Evolutionary conservation across 306 rosid species (phyloP), one percentile per base, ranked within the genome.

Genomic region (Cicer yamashitae): DNA sequence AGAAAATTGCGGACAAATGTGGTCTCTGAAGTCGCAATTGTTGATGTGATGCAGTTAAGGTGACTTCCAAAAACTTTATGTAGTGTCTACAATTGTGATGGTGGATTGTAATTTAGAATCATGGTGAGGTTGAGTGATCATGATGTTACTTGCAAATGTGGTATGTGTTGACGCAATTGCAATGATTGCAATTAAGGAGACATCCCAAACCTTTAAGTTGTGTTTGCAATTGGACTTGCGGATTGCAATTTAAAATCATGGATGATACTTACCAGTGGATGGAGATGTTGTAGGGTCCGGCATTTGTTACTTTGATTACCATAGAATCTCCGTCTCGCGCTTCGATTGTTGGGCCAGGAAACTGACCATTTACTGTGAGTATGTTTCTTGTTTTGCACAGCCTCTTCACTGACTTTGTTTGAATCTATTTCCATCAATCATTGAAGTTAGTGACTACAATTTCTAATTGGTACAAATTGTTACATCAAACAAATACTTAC

Each of bases 241-340:
- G 1, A 30, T 1, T 7, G 10, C 11, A 34, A 34, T 60, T 34
- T 34, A 60, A 60, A 60, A 60, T 39, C 40, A 58, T 5, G 1
- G 46, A n/a, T 78, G 74, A 22, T 45, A 46, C 56, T 67, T 85
- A 93, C 98, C 98, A 90, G 77, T 93, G 98, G 76, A 90, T 80
- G 34, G 94, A 77, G 80, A 90, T 78, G 52, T 89, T 93, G 86
- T 89, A 85, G n/a, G 69, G 81, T 76, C 85, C 94, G 53, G 76
- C 82, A 58, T 93, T 93, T 5, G 76, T 75, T 10, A 91, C 96
- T 86, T 70, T 84, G 85, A 93, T 78, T 8, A 54, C 91, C 57
- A 93, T 84, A n/a, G 88, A 84, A 71, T 90, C 98, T 54, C 98
- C 98, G 71, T 93, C 73, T 84, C 93, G 82, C 7, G 83, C 80